Base-by-base conservation (phyloP, 306 rosid genomes). In the Quercus robur region DNA sequence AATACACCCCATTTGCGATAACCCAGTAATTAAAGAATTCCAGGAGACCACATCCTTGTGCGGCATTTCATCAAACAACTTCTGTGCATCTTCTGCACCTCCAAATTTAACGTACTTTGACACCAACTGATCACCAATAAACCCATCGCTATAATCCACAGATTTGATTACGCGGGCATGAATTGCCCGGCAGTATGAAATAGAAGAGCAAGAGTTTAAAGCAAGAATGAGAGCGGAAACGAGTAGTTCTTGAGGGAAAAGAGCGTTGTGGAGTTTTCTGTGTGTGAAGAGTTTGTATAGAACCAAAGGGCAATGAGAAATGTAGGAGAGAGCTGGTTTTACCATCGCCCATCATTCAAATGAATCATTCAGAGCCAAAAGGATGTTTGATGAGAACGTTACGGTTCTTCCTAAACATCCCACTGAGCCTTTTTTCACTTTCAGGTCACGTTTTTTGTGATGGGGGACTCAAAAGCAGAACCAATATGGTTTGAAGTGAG, bases 11-110 rank as follows among this genome's bases (percentile, higher is more conserved):
- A 70, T 85, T 72, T 79, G 84, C 0, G 91, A 85, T 78, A 88
- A 87, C 75, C 94, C 89, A 0, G 94, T 86, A 84, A 93, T 84
- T 80, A 93, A 82, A 51, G 93, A 89, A 71, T 93, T 93, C 96
- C 96, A 89, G 8, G 96, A 88, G 62, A 89, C 81, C 70, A 82
- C 63, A 80, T 91, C 97, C 78, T 78, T 93, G 11, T 84, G 56
- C 25, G 90, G 89, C 81, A 89, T 81, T 84, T 91, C 94, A 63
- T 85, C 93, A 57, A 93, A 93, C 88, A 93, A 19, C 44, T 81
- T 84, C 66, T 78, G 80, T 66, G 97, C 97, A 78, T 89, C 88
- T 44, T 72, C 83, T 52, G 66, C 59, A 55, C 76, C 62, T 19
- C 97, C 94, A 90, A 84, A 66, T 62, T 78, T 89, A 0, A 81